Evolutionary conservation across 345 rosid species (phyloP).

Genomic region (Eucalyptus lansdowneana): DNA sequence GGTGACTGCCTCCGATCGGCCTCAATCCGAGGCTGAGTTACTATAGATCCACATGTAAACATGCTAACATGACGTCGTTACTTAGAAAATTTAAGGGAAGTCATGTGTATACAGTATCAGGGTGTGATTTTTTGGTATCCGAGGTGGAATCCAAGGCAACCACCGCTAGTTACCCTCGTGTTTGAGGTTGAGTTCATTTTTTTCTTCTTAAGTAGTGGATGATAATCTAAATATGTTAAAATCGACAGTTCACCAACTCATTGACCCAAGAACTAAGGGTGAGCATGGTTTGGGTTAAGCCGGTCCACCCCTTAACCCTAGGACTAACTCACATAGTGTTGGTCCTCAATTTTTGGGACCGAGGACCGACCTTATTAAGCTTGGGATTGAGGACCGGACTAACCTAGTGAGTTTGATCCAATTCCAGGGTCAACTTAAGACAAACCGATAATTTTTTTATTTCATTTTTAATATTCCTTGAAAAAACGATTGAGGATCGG

Average conservation of each 20-base stretch:
- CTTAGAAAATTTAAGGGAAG: neutral
- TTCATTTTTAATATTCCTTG: too few species aligned
- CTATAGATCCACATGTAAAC: neutral
- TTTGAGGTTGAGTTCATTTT: neutral
- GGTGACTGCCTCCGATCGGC: neutral
- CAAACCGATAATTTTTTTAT: too few species aligned
- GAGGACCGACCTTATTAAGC: too few species aligned
- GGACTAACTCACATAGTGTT: accelerated
- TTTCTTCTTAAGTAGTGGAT: neutral
- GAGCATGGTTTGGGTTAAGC: too few species aligned
- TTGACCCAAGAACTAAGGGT: neutral
- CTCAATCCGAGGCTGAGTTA: neutral
- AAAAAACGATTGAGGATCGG: too few species aligned
- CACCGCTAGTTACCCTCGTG: neutral
- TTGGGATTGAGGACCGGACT: too few species aligned
- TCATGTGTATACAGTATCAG: neutral
- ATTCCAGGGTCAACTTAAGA: too few species aligned
- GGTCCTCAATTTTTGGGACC: accelerated
- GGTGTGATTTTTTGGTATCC: neutral
- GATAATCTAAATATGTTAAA: neutral
- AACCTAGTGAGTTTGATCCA: accelerated
- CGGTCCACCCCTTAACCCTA: too few species aligned
- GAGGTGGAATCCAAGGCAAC: neutral
- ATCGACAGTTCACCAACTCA: neutral
- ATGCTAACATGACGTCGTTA: neutral